Percentiles rank a stretch among this genome's conserved stretches.
Conservation (phyloP, 2,329 filamentous ascomycete species). For the Pseudocercospora musae region DNA sequence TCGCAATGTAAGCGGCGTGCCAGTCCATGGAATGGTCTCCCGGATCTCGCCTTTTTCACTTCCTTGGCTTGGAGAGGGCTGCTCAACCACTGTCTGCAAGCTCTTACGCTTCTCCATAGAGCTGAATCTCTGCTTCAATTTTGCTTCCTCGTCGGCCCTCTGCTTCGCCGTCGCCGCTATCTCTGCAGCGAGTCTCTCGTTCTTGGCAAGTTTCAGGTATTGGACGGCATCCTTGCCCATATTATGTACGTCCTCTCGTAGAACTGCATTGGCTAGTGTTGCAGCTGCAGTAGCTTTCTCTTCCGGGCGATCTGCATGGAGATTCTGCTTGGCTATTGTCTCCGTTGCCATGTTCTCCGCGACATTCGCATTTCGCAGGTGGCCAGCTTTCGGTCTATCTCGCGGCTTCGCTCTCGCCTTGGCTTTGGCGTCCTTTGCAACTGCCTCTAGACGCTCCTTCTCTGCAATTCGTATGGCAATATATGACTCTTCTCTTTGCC, state of each 20-base stretch:
- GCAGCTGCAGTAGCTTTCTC: not conserved
- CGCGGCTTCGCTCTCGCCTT: not conserved
- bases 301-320: not conserved
- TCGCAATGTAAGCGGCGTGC: not conserved
- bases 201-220: not conserved
- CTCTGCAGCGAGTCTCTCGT: not conserved
- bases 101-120: not conserved
- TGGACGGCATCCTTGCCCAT: not conserved
- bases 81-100: not conserved
- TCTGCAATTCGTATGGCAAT: not conserved
- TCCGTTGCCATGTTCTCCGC: not conserved
- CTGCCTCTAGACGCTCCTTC: not conserved
- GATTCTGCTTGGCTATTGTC: not conserved
- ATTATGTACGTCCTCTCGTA: not conserved
- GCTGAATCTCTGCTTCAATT: not conserved
- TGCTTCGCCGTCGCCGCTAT: not conserved
- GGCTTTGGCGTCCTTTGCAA: not conserved
- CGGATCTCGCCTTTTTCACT: not conserved
- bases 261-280: not conserved
- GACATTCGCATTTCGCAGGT: not conserved
- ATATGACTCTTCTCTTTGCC: not conserved
- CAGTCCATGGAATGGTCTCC: not conserved
- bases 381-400: not conserved
- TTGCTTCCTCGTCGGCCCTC: not conserved
- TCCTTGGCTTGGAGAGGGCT: not conserved